Conservation (phyloP, 345 rosid genomes). For the Ailanthus altissimus region DNA sequence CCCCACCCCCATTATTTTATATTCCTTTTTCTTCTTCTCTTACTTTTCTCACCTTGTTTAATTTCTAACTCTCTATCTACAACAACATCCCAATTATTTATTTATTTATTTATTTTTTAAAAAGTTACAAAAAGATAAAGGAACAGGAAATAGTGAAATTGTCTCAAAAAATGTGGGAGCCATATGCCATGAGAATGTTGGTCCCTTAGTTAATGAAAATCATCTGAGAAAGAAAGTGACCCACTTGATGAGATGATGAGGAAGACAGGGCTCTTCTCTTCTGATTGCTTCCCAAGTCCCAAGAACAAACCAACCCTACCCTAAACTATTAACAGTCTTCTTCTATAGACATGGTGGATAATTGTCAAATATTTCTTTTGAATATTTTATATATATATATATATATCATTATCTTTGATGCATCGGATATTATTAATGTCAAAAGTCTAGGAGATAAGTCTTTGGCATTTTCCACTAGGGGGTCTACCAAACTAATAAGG, state of each 20-base stretch:
- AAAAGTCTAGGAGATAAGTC: background rate
- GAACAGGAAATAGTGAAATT: conserved; percentile 4
- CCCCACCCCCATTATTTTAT: background rate
- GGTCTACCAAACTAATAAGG: background rate
- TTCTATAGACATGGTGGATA: background rate
- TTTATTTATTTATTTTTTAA: background rate
- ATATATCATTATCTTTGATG: background rate
- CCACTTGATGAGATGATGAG: conserved; percentile 25
- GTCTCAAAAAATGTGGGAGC: conserved; percentile 31
- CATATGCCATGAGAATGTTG: conserved; percentile 49
- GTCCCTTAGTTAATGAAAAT: conserved; percentile 38
- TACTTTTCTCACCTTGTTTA: background rate
- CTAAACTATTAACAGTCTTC: background rate
- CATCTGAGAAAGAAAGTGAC: conserved; percentile 35
- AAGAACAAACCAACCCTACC: conserved; percentile 11
- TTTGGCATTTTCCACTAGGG: conserved; percentile 11
- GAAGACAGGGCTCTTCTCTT: conserved; percentile 23
- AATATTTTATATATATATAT: no score
- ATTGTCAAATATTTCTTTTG: background rate
- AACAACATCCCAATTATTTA: background rate
- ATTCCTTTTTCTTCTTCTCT: conserved; percentile 9
- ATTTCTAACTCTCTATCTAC: conserved; percentile 11
- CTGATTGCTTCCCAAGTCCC: conserved; percentile 32
- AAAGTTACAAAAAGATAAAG: conserved; percentile 7
- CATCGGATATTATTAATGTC: background rate